Base-by-base conservation (phyloP, 2,329 filamentous ascomycete genomes). In the Ascochyta rabiei region DNA sequence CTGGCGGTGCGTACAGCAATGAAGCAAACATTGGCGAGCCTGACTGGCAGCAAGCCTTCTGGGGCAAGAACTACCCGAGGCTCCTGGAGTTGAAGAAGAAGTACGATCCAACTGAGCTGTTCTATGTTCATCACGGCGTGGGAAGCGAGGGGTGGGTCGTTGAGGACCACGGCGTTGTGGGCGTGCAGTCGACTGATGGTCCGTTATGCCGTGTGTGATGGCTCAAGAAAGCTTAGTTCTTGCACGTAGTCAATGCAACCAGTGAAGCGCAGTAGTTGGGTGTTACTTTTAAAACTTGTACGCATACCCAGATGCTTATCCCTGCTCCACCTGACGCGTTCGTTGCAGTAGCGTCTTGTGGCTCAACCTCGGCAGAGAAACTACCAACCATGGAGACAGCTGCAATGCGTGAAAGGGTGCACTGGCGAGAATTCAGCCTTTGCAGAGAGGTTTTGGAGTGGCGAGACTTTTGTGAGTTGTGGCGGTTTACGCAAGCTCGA, bases 11-110 rank as follows among this genome's bases (percentile, higher is more conserved):
- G 1, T 78, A 78, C 46, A 47, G 71, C 16, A 78, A 77, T 42
- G 73, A 76, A 56, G 76, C 76, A 5, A 70, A 77, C 56, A 67
- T 72, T 8, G 70, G 68, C n/a, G 75, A 79, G 59, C 70, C 75
- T 5, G 58, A 71, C 23, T 79, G 74, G 62, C 72, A 77, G 52
- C 23, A 69, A 18, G 63, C 71, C 6, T 80, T 78, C 59, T 79
- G 73, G 71, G 78, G 77, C 6, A 50, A 52, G 13, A 69, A 72
- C 43, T 74, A 74, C 46, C 56, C 61, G 1, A 50, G 60, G 26
- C 58, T 74, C 15, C 24, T 63, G 44, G 48, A 57, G 44, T 54
- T 72, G 48, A 74, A 74, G 62, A 59, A 66, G 51, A 63, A 64
- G 44, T 64, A 61, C 54, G 70, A 74, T 45, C 68, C 69, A 2